phyloP scores from a whole-genome alignment of 1,139 yeast genomes.

The Candida sojae region DNA sequence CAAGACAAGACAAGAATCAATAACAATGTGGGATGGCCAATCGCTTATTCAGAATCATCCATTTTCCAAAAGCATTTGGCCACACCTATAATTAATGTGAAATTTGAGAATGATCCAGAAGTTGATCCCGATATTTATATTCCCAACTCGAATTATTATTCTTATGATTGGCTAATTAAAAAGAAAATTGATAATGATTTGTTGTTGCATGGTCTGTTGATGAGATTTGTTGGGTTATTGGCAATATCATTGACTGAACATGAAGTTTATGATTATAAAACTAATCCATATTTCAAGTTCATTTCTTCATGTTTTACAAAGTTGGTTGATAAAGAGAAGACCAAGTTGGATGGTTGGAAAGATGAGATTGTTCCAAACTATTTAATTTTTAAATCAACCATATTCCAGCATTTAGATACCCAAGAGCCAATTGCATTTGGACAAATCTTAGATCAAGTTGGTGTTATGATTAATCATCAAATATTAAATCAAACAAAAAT shows the following conservation, averaged over 20 bases:
- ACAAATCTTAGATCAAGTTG: conserved; percentile 21
- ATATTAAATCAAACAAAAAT: conserved; percentile 18
- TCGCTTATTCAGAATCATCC: conserved; percentile 29
- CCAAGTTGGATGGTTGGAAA: conserved; percentile 23
- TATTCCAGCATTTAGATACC: conserved; percentile 23
- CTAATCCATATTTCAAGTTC: conserved; percentile 23
- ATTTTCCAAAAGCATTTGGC: conserved; percentile 36
- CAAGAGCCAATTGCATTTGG: conserved; percentile 20
- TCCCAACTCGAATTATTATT: conserved; percentile 41
- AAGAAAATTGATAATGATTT: conserved; percentile 30
- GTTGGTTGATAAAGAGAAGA: conserved; percentile 17
- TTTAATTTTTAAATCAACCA: conserved; percentile 21
- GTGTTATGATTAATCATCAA: conserved; percentile 13
- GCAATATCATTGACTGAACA: conserved; percentile 41
- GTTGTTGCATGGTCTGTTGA: conserved; percentile 38
- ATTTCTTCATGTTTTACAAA: conserved; percentile 21
- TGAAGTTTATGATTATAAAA: conserved; percentile 39
- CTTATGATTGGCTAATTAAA: conserved; percentile 34
- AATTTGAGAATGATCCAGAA: conserved; percentile 33
- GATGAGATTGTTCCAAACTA: conserved; percentile 22
- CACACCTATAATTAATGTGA: conserved; percentile 36
- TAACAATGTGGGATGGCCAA: conserved; percentile 29
- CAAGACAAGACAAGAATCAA: conserved; percentile 37
- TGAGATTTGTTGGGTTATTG: conserved; percentile 40
- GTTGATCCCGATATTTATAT: conserved; percentile 31